These are phyloP conservation scores for Mortierella sp. DNA, from an alignment of 371 early-diverging fungal genomes.

Conservation along the genomic window DNA sequence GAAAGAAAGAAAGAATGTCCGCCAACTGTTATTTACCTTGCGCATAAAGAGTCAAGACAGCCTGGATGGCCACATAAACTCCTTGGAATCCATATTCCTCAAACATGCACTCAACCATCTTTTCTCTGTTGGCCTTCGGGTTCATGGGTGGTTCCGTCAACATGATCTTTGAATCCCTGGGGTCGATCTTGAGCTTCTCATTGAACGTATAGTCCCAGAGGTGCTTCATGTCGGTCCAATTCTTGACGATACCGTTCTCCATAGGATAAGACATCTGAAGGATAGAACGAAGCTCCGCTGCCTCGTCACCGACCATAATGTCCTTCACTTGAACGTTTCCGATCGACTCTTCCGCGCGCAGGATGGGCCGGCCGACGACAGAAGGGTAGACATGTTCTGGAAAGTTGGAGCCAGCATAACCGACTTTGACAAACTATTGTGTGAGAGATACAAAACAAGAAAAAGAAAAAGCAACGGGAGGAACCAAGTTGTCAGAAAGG, in stretches of 20 bases:
- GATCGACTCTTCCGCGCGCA: slow-evolving; percentile 93
- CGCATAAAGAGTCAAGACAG: slow-evolving; percentile 96
- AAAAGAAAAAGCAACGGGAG: slow-evolving; percentile 9
- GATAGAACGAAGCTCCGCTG: slow-evolving; percentile 86
- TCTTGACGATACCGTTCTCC: slow-evolving; percentile 97
- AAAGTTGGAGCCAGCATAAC: slow-evolving; percentile 96
- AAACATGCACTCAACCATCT: slow-evolving; percentile 96
- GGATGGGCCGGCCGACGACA: slow-evolving; percentile 96
- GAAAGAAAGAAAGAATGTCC: too few species aligned
- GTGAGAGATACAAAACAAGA: too few species aligned
- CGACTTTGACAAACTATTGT: slow-evolving; percentile 97
- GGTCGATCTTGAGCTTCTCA: slow-evolving; percentile 90
- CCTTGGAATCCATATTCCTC: slow-evolving; percentile 95
- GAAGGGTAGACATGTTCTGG: slow-evolving; percentile 96
- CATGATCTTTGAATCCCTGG: slow-evolving; percentile 89
- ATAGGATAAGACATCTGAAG: slow-evolving; percentile 97
- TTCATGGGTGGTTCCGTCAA: slow-evolving; percentile 98
- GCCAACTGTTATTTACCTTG: slow-evolving; percentile 84
- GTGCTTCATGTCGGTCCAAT: slow-evolving; percentile 98
- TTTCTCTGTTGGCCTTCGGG: slow-evolving; percentile 90
- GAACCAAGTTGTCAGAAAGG: background rate
- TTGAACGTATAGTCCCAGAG: slow-evolving; percentile 98
- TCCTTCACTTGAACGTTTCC: slow-evolving; percentile 87
- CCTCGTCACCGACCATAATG: slow-evolving; percentile 98
- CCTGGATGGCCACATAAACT: slow-evolving; percentile 96